Evolutionary conservation across 2,329 filamentous ascomycete species (phyloP).

Genomic region (Calonectria honghensis): DNA sequence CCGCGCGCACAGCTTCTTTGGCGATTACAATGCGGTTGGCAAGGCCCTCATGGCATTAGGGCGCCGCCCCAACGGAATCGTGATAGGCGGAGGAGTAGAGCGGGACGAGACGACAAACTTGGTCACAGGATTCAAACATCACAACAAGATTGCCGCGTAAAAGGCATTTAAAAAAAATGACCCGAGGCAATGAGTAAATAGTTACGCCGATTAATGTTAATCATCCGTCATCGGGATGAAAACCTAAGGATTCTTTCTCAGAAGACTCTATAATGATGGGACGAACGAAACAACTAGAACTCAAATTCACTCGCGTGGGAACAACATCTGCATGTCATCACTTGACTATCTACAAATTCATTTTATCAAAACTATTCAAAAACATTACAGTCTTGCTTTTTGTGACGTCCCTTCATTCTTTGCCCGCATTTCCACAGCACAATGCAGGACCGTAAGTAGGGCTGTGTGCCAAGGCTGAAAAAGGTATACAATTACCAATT

Average conservation of each 20-base stretch:
- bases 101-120: slow-evolving; percentile 63
- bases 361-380: background rate
- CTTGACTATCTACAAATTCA: background rate
- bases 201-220: background rate
- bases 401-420: background rate
- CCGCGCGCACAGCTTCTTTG: slow-evolving; percentile 73
- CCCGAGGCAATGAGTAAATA: background rate
- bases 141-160: background rate
- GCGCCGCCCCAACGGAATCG: slow-evolving; percentile 62
- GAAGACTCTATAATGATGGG: background rate
- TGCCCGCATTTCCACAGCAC: background rate
- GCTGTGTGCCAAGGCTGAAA: too few relatives aligned
- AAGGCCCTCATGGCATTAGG: slow-evolving; percentile 62
- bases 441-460: background rate
- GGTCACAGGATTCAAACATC: slow-evolving; percentile 56
- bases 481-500: too few relatives aligned
- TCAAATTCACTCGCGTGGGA: slow-evolving; percentile 1
- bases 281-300: background rate
- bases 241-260: too few relatives aligned
- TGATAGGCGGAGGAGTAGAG: slow-evolving; percentile 65
- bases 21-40: slow-evolving; percentile 67
- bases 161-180: background rate
- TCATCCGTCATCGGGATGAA: background rate
- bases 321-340: background rate
- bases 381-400: too few relatives aligned